Evolutionary conservation across 495 filamentous ascomycete species (phyloP), one percentile per base, ranked within the genome.

Genomic region (Cryomyces minteri): DNA sequence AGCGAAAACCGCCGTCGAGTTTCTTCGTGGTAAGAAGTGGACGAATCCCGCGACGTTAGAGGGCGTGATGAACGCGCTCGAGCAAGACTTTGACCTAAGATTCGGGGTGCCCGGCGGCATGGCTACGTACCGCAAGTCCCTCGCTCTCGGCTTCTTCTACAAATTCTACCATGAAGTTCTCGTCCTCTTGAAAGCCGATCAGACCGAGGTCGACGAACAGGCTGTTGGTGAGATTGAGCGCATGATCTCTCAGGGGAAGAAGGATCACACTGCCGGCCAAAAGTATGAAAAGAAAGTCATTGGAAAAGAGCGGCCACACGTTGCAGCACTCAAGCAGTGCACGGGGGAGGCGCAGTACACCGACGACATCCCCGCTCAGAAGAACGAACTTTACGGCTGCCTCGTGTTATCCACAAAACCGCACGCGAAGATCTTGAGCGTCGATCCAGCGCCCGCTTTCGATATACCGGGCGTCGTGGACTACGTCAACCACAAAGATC

Each of bases 331-430:
- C 57, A 94, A 95, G 64, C 90, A 98, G 58, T 77, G 77, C 28
- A 93, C 85, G 11, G 90, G 90, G 42, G 83, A 94, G 64, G 90
- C 90, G 10, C 84, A 93, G 50, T 98, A 98, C 56, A 94, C 84
- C 0, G 90, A 98, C 56, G 90, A 98, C 53, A 94, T 94, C 36
- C 88, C 88, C 4, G 68, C 77, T 6, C 73, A 86, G 43, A 79
- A 76, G 61, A 92, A 92, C 51, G 88, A 95, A 64, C 69, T 95
- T 5, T 87, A 84, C 51, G 90, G 80, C 4, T 84, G 79, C 51
- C 62, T 95, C 48, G 85, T 98, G 3, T 68, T 98, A 14, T 94
- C 85, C 0, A 84, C 83, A 1, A 88, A 84, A 58, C 80, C 90
- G 0, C 86, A 88, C 52, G 90, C 90, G 29, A 94, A 84, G 61